Base-by-base conservation (phyloP, 768 basidiomycete genomes). In the Amanita muscaria region DNA sequence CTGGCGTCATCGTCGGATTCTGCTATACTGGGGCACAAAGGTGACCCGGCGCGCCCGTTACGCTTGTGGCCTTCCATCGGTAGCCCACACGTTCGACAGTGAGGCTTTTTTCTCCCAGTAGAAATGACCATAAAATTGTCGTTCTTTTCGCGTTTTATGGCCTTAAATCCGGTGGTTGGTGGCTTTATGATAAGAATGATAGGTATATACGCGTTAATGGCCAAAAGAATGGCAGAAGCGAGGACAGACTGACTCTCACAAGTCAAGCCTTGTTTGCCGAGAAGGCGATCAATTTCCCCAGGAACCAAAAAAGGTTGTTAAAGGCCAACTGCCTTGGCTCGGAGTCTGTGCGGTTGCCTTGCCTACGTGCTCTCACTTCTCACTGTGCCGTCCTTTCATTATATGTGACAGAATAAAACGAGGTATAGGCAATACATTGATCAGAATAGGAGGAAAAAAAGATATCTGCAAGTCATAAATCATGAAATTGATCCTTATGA, bases 1-100 rank as follows among this genome's bases (percentile, higher is more conserved):
- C 29, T 30, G 3, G 38, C 21, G 12, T 8, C 19, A 5, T 24
- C n/a, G 30, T 24, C 21, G 10, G 31, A 12, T 10, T 14, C n/a
- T 21, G 23, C 35, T 33, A 39, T 27, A 51, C 51, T 38, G 33
- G 64, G 64, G 40, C 66, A 68, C 32, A 64, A 45, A 23, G 53
- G 59, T 21, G 43, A 34, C 25, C 64, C 64, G n/a, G n/a, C n/a
- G 18, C 41, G 41, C 36, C 54, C 24, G 3, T 50, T 60, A 14
- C 66, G 63, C 49, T 60, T 65, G 58, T 68, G 67, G 9, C 67
- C 67, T 3, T 56, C 61, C 67, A 68, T 68, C 33, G 59, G 64
- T 3, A 51, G 41, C 12, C 58, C 57, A 42, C 67, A 68, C 6
- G 52, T 56, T 23, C 52, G 61, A 42, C 66, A 68, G 23, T 52